Percentiles rank a stretch among this genome's conserved stretches.
Conservation (phyloP, 495 filamentous ascomycete genomes). For the Lineolata rhizophorae region DNA sequence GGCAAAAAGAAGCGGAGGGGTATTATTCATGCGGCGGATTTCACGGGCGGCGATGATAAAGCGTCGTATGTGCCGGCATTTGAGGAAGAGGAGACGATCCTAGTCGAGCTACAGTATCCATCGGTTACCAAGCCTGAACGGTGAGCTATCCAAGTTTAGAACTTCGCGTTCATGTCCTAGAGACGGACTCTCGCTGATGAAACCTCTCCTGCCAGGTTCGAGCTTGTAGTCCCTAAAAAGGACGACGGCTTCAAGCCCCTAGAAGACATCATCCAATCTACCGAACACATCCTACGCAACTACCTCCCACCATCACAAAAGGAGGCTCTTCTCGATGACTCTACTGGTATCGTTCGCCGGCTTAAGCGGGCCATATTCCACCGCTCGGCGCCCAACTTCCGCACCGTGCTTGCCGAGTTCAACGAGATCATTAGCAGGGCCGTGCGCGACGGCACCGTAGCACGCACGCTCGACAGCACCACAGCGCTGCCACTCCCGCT, state of each 20-base stretch:
- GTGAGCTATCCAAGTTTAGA: too few relatives aligned
- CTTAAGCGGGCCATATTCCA: slow-evolving; percentile 46
- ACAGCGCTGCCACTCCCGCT: slow-evolving; percentile 44
- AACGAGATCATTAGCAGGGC: slow-evolving; percentile 26
- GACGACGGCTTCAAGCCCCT: slow-evolving; percentile 61
- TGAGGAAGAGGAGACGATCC: too few relatives aligned
- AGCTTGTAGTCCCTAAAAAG: slow-evolving; percentile 55
- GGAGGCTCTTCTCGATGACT: slow-evolving; percentile 46
- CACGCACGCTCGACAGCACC: slow-evolving; percentile 40
- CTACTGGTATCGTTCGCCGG: slow-evolving; percentile 46
- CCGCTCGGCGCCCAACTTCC: slow-evolving; percentile 42
- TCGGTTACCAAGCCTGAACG: too few relatives aligned
- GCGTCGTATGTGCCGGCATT: too few relatives aligned
- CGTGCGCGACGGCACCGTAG: slow-evolving; percentile 35
- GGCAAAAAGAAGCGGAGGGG: too few relatives aligned
- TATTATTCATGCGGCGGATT: too few relatives aligned
- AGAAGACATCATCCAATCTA: slow-evolving; percentile 61
- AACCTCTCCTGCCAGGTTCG: too few relatives aligned
- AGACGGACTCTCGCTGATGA: too few relatives aligned
- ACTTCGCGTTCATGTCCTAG: too few relatives aligned
- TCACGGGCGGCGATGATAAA: too few relatives aligned
- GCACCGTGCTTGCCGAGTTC: slow-evolving; percentile 47
- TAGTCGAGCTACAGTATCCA: too few relatives aligned
- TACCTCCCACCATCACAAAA: slow-evolving; percentile 50
- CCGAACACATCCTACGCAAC: slow-evolving; percentile 46